Evolutionary conservation across 2,329 filamentous ascomycete genomes (phyloP), one percentile per base, ranked within the genome.

Genomic region (Truncatella angustata): DNA sequence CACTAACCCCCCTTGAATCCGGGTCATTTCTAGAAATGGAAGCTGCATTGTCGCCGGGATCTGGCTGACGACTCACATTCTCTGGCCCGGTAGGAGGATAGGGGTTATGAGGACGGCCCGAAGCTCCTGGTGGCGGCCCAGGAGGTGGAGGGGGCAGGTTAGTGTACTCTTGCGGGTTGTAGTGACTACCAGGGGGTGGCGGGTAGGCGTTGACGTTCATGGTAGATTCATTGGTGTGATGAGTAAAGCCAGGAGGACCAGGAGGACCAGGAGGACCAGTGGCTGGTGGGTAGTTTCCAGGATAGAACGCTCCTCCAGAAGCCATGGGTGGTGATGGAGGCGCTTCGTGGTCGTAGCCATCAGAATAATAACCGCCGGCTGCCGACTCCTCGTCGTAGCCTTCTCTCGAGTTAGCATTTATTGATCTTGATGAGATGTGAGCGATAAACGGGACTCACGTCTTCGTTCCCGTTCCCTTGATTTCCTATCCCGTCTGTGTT

Each of bases 401-500:
- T 52, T 30, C 12, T n/a, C 5, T 20, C n/a, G 16, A 11, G n/a
- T 26, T 12, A 9, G 21, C 40, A 30, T 37, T 9, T n/a, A 30
- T 48, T n/a, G n/a, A 12, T 34, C 21, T 51, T n/a, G n/a, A n/a
- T n/a, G n/a, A n/a, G n/a, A n/a, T n/a, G n/a, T n/a, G n/a, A n/a
- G n/a, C n/a, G n/a, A n/a, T n/a, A n/a, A 14, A 14, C 28, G 21
- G 14, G 23, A 48, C 64, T 20, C 64, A 69, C 66, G 61, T 50
- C 60, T 63, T 50, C 66, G 61, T 43, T 67, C 68, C 47, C 70
- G 67, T 49, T 73, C 69, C 51, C 71, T 68, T 34, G 66, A 66
- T 52, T 65, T 60, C 18, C 66, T 60, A 26, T 65, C 62, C 37
- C 63, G 61, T 44, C 61, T 57, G 39, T 63, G 57, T 32, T 65